phyloP scores from a whole-genome alignment of 2,329 filamentous ascomycete species.

The Ascomycota sp. region DNA sequence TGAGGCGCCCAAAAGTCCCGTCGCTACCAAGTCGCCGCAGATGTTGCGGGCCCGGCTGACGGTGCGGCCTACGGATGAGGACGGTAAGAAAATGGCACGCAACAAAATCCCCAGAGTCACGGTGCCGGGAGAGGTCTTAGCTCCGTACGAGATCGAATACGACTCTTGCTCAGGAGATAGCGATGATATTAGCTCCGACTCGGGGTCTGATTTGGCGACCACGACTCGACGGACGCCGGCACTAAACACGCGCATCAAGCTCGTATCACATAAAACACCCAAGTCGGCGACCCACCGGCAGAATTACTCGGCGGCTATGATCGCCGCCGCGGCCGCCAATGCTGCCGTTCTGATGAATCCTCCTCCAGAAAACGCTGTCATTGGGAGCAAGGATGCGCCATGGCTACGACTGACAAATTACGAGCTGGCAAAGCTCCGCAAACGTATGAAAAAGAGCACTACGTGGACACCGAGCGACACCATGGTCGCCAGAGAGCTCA shows the following conservation, averaged over 20 bases:
- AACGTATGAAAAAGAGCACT: slow-evolving; percentile 83
- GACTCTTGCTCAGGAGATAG: slow-evolving; percentile 34
- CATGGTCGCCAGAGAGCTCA: slow-evolving; percentile 66
- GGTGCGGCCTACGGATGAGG: slow-evolving; percentile 20
- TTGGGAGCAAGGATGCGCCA: slow-evolving; percentile 38
- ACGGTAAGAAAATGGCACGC: slow-evolving; percentile 24
- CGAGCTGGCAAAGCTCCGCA: slow-evolving; percentile 49
- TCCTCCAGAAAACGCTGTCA: slow-evolving; percentile 36
- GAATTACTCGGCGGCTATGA: slow-evolving; percentile 15
- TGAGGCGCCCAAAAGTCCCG: slow-evolving; percentile 30
- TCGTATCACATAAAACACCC: slow-evolving; percentile 19
- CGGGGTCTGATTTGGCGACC: slow-evolving; percentile 22
- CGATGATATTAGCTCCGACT: slow-evolving; percentile 30
- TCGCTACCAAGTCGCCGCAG: slow-evolving; percentile 32
- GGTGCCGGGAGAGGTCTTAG: slow-evolving; percentile 44
- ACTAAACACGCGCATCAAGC: slow-evolving; percentile 25
- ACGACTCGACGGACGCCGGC: slow-evolving; percentile 16
- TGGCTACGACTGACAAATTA: slow-evolving; percentile 46
- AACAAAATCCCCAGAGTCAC: slow-evolving; percentile 36
- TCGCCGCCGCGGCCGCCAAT: slow-evolving; percentile 18
- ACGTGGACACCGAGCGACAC: slow-evolving; percentile 71
- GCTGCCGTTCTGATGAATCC: slow-evolving; percentile 27
- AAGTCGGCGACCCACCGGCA: slow-evolving; percentile 23
- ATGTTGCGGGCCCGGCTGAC: slow-evolving; percentile 26
- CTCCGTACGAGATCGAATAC: slow-evolving; percentile 44